Evolutionary conservation across 768 basidiomycete species (phyloP), one percentile per base, ranked within the genome.

Genomic region (Termitomyces sp.): DNA sequence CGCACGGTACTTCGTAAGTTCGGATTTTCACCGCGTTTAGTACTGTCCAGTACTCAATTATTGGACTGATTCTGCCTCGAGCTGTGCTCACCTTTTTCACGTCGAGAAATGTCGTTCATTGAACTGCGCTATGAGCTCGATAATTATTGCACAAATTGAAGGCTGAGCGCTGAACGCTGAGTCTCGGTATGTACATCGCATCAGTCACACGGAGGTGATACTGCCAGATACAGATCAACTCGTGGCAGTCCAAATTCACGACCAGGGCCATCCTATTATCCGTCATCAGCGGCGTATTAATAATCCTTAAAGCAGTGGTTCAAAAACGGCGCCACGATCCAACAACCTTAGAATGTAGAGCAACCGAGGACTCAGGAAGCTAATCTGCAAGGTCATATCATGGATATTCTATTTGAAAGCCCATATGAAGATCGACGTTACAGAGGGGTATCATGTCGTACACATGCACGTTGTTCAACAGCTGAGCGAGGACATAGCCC

Each of bases 221-320:
- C 22, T 57, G 38, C 36, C 54, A 44, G 59, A 57, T 45, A 57
- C 58, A 42, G 38, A 36, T 45, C 60, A 58, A 57, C 51, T 38
- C 24, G 42, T 59, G 59, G 57, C 58, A 60, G 56, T 36, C 7
- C 40, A 36, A 40, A 42, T 54, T 6, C 44, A 26, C 35, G 49
- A 43, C 9, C 12, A 54, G 52, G 53, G 38, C 26, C 51, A 56
- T 58, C 46, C 32, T 47, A 56, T 59, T 45, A 22, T 55, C 63
- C 63, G 63, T 51, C 58, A 60, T 56, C 51, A 55, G 50, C 64
- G 64, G 61, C 28, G 16, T 53, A n/a, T 12, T 9, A 30, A 30
- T 30, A 30, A 36, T 38, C 36, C 24, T 28, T 24, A n/a, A n/a
- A n/a, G n/a, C n/a, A 40, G n/a, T 20, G 43, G 42, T 51, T 46